These are phyloP conservation scores for Schwanniomyces etchellsii DNA, from an alignment of 1,139 yeast genomes.

Conservation along the genomic window DNA sequence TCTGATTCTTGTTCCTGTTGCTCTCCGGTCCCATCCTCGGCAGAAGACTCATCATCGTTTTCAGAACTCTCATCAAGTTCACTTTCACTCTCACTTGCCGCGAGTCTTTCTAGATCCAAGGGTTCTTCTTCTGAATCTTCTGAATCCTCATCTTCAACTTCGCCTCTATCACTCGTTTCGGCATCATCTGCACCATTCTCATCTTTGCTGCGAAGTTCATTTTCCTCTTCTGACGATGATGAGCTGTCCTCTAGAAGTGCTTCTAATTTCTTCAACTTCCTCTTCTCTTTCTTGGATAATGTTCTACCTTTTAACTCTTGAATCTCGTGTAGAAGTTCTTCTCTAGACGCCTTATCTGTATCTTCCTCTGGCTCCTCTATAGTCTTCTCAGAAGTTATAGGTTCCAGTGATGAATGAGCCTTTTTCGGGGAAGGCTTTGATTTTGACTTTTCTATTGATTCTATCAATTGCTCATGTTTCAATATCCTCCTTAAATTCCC, in stretches of 20 bases:
- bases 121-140: slow-evolving; percentile 22
- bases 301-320: slow-evolving; percentile 28
- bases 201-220: no score
- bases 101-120: slow-evolving; percentile 51
- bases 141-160: slow-evolving; percentile 15
- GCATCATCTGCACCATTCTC: no score
- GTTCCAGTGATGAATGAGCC: slow-evolving; percentile 1
- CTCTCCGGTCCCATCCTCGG: slow-evolving; percentile 39
- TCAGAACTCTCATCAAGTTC: slow-evolving; percentile 35
- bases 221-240: neutral
- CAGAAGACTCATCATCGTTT: slow-evolving; percentile 32
- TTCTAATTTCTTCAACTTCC: slow-evolving; percentile 52
- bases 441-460: slow-evolving; percentile 20
- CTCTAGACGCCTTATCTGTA: slow-evolving; percentile 5
- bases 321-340: slow-evolving; percentile 1
- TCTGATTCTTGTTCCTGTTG: slow-evolving; percentile 41
- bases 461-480: slow-evolving; percentile 24
- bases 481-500: slow-evolving; percentile 30
- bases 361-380: slow-evolving; percentile 6
- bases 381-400: neutral
- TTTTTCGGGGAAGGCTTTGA: slow-evolving; percentile 15
- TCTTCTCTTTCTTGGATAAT: slow-evolving; percentile 59
- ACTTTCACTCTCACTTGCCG: slow-evolving; percentile 44
- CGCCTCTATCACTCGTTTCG: slow-evolving; percentile 14
- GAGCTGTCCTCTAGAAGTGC: slow-evolving; percentile 8